Conservation (phyloP, 1,284 basidiomycete species). For the Irpex rosettiformis region DNA sequence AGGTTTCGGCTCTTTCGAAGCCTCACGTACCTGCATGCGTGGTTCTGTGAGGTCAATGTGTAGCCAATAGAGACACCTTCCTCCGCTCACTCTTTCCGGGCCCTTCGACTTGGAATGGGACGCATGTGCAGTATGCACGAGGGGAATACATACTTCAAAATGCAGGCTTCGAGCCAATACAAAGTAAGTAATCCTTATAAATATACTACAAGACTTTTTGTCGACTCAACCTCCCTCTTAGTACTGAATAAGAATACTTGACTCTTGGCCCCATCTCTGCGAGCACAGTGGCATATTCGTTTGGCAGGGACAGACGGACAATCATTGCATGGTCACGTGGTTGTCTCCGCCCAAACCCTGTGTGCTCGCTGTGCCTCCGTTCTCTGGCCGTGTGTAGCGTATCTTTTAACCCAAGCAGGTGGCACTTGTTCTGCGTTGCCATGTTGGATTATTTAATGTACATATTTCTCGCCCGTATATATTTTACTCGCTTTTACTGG, state of each 20-base stretch:
- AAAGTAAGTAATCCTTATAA: too few species aligned
- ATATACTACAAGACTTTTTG: too few species aligned
- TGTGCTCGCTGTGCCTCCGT: neutral
- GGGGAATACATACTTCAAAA: neutral
- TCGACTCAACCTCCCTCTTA: too few species aligned
- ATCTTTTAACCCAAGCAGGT: too few species aligned
- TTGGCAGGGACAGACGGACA: neutral
- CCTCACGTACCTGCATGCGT: constrained; percentile 40
- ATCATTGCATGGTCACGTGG: neutral
- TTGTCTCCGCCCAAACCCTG: neutral
- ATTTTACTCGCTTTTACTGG: too few species aligned
- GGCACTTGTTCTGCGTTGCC: too few species aligned
- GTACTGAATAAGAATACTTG: too few species aligned
- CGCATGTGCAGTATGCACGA: neutral
- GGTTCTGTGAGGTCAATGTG: constrained; percentile 24
- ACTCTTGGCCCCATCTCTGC: too few species aligned
- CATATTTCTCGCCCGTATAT: too few species aligned
- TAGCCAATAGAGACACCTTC: constrained; percentile 42
- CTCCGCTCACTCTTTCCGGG: constrained; percentile 5
- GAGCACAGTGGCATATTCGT: too few species aligned
- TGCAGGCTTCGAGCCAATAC: too few species aligned
- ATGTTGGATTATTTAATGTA: too few species aligned
- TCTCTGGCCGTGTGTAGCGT: neutral
- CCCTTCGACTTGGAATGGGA: neutral
- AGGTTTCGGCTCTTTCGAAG: constrained; percentile 59